Evolutionary conservation across 1,284 basidiomycete species (phyloP).

Genomic region (Puccinia triticina): DNA sequence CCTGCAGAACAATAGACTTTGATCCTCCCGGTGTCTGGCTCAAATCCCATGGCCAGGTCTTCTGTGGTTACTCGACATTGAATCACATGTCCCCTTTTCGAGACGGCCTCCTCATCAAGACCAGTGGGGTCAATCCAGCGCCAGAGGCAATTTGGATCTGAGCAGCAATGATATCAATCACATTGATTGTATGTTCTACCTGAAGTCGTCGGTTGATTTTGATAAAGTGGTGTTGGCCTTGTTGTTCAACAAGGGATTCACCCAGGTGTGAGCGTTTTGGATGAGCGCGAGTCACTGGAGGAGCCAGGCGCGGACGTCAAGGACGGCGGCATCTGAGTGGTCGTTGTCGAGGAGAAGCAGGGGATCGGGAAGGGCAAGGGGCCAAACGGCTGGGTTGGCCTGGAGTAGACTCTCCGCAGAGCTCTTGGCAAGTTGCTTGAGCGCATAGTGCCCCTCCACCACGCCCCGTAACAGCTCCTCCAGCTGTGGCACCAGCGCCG

Average conservation of each 20-base stretch:
- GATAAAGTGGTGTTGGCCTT: constrained; percentile 96
- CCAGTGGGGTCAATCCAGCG: constrained; percentile 93
- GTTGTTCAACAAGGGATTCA: constrained; percentile 80
- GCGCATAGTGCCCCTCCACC: no score
- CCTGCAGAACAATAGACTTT: constrained; percentile 98
- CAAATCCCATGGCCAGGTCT: constrained; percentile 85
- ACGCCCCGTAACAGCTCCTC: no score
- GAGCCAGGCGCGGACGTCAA: no score
- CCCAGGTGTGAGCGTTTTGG: constrained; percentile 96
- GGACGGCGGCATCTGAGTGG: no score
- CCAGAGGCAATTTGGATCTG: constrained; percentile 99
- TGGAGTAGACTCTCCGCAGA: no score
- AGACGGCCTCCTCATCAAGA: constrained; percentile 93
- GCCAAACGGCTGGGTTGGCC: no score
- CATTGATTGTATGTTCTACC: constrained; percentile 92
- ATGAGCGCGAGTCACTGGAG: no score
- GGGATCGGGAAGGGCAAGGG: no score
- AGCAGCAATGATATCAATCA: constrained; percentile 96
- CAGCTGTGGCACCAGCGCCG: no score
- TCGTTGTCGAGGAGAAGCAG: no score
- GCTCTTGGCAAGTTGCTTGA: no score
- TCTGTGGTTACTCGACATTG: constrained; percentile 99
- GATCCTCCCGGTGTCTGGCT: constrained; percentile 98
- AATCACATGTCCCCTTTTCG: constrained; percentile 94
- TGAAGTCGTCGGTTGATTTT: constrained; percentile 97